A percentile compares a stretch with the other conserved stretches of the same genome.
Evolutionary conservation across 2,329 filamentous ascomycete genomes (phyloP).

Genomic region (Aspergillus quadrilineatus): DNA sequence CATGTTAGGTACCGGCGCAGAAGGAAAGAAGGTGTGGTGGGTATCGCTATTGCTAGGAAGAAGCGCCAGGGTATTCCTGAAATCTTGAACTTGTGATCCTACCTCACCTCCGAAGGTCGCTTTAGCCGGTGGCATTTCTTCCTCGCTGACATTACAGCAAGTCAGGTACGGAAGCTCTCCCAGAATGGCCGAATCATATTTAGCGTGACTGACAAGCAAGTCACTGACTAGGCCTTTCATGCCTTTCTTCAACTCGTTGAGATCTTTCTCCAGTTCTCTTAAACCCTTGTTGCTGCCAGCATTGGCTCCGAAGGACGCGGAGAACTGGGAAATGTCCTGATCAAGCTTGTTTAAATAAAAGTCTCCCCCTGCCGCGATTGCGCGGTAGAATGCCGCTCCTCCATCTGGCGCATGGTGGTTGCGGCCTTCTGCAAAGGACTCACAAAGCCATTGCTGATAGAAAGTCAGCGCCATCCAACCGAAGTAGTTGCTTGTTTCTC

Average conservation of each 20-base stretch:
- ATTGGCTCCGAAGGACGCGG: constrained; percentile 27
- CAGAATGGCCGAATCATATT: constrained; percentile 34
- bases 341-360: constrained; percentile 44
- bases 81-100: neutral
- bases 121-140: constrained; percentile 14
- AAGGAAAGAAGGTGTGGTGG: neutral
- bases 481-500: neutral
- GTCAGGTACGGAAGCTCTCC: constrained; percentile 45
- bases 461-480: constrained; percentile 15
- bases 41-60: neutral
- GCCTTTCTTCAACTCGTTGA: constrained; percentile 39
- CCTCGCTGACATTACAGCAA: constrained; percentile 39
- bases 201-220: constrained; percentile 41
- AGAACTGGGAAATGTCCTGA: constrained; percentile 25
- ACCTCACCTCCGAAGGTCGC: neutral
- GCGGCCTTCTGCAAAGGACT: constrained; percentile 40
- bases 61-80: neutral
- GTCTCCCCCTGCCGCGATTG: constrained; percentile 38
- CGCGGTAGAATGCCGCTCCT: constrained; percentile 48
- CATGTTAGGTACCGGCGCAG: neutral
- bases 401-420: constrained; percentile 44
- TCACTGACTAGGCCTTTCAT: constrained; percentile 33
- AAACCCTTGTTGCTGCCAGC: constrained; percentile 26
- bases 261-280: constrained; percentile 24
- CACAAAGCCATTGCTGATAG: constrained; percentile 47